Percentiles rank a stretch among this genome's conserved stretches.
phyloP scores from a whole-genome alignment of 2,329 filamentous ascomycete species.

The Endothia cerciana region DNA sequence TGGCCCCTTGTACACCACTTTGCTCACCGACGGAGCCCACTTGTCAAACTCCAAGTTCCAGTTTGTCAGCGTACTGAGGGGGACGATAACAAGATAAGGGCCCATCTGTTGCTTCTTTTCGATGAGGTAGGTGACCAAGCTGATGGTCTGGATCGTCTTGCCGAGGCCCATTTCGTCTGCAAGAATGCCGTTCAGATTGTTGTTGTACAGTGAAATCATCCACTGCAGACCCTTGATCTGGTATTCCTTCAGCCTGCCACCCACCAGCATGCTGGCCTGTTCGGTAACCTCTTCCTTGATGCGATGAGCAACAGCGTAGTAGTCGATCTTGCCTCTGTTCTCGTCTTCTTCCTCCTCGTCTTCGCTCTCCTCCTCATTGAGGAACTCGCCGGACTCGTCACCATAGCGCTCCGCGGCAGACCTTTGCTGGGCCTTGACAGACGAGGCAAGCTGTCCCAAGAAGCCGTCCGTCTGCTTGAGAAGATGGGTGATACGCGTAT shows the following conservation, averaged over 20 bases:
- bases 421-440: constrained; percentile 91
- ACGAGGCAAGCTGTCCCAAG: constrained; percentile 91
- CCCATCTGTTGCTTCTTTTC: constrained; percentile 91
- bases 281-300: constrained; percentile 87
- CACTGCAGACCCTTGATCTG: constrained; percentile 98
- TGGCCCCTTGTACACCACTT: constrained; percentile 96
- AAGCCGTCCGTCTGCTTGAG: constrained; percentile 97
- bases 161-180: constrained; percentile 99
- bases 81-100: constrained; percentile 95
- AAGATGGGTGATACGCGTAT: constrained; percentile 97
- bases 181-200: constrained; percentile 98
- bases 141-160: constrained; percentile 99
- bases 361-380: constrained; percentile 49
- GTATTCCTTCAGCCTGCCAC: constrained; percentile 94
- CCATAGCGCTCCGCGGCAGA: constrained; percentile 80
- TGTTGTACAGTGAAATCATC: constrained; percentile 99
- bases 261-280: constrained; percentile 86
- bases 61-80: constrained; percentile 94
- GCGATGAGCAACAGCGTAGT: constrained; percentile 97
- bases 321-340: constrained; percentile 86
- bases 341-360: constrained; percentile 70
- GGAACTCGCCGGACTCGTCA: constrained; percentile 54
- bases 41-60: constrained; percentile 99
- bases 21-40: constrained; percentile 86
- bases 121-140: constrained; percentile 94